Percentiles rank a stretch among this genome's conserved stretches.
Evolutionary conservation across 371 early-diverging fungal species (phyloP).

Genomic region (Chytridium lagenaria): DNA sequence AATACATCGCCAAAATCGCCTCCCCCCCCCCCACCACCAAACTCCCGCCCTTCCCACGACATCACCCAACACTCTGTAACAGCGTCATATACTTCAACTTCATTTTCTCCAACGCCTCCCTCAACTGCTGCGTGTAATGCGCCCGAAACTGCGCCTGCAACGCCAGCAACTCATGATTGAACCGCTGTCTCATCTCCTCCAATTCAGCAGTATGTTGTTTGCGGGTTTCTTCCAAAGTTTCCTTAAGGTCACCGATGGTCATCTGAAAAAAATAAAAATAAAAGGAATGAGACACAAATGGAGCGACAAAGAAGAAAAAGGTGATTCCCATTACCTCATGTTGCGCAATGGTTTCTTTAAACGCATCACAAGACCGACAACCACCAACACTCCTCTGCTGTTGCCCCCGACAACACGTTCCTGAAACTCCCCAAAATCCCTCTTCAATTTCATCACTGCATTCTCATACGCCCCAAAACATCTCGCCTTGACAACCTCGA

Average conservation of each 20-base stretch:
- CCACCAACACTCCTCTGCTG: background rate
- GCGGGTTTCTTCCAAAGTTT: background rate
- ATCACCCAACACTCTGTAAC: too few species aligned
- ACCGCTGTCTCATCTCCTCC: background rate
- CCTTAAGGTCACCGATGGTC: constrained; percentile 7
- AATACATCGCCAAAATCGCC: too few species aligned
- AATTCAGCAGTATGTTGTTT: constrained; percentile 1
- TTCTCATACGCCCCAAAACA: constrained; percentile 44
- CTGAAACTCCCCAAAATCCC: constrained; percentile 34
- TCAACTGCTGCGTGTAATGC: constrained; percentile 22
- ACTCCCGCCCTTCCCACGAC: too few species aligned
- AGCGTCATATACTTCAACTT: constrained; percentile 23
- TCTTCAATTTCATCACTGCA: constrained; percentile 41
- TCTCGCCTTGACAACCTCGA: constrained; percentile 34
- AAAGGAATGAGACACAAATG: background rate
- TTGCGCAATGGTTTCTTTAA: background rate
- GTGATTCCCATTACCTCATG: constrained; percentile 12
- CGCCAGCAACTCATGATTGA: background rate
- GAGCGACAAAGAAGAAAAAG: background rate
- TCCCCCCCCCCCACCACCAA: too few species aligned
- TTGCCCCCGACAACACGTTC: background rate
- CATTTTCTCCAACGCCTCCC: constrained; percentile 30
- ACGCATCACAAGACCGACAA: background rate
- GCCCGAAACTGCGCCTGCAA: constrained; percentile 7
- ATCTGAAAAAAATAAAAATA: background rate